Base-by-base conservation (phyloP, 2,329 filamentous ascomycete genomes). In the Diaporthe sp. region DNA sequence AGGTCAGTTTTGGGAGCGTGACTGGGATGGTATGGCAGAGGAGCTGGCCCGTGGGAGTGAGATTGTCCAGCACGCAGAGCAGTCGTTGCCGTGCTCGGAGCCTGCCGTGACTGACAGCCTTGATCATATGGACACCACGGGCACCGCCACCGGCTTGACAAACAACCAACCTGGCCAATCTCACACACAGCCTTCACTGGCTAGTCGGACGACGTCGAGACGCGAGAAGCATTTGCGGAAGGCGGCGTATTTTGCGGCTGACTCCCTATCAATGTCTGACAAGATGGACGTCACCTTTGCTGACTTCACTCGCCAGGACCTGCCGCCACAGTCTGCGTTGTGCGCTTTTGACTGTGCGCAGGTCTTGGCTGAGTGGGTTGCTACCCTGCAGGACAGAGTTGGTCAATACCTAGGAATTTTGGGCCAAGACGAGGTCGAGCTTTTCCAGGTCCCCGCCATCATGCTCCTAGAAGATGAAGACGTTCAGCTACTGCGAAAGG, bases 381-480 rank as follows among this genome's bases (percentile, higher is more conserved):
- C 94, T 7, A 97, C 95, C 1, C 91, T 98, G 4, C 97, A 99
- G 83, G 96, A 98, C 81, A 93, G 97, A 12, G 94, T 98, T n/a
- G 96, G 96, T 0, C 92, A 92, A 6, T 98, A 97, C 80, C 84
- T 98, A 8, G 96, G 96, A 6, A 92, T 98, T 8, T 89, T 98
- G 2, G 96, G 96, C 17, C 93, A 94, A 75, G 94, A 98, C 78
- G 90, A 94, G 0, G 91, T 97, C 46, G 95, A 98, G 80, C 89
- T 95, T 71, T 88, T 89, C 0, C 93, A 96, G 79, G 94, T 98
- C 10, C 95, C 95, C 3, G 95, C 93, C 2, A 94, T 98, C 74
- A 95, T 98, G 91, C 90, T 98, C 5, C 88, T 98, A 1, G 96
- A 98, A 80, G 94, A 97, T 25, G 96, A 98, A 81, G 96, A 99